These are phyloP conservation scores for Lactifluus piperatus DNA, from an alignment of 768 basidiomycete genomes.

Conservation along the genomic window DNA sequence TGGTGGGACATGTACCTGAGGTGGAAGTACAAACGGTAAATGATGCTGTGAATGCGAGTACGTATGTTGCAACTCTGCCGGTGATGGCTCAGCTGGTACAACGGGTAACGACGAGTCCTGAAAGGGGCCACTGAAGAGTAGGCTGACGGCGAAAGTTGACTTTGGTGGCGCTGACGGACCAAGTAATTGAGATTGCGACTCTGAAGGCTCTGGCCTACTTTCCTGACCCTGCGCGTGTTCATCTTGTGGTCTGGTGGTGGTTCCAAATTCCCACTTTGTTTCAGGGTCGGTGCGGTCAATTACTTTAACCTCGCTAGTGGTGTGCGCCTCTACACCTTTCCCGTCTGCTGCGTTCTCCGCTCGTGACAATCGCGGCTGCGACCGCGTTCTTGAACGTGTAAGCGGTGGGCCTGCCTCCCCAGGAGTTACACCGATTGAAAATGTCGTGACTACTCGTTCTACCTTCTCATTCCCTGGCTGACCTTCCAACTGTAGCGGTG, in stretches of 20 bases:
- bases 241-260: slow-evolving; percentile 25
- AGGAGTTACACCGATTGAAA: slow-evolving; percentile 39
- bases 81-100: background rate
- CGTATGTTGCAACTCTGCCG: slow-evolving; percentile 11
- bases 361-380: slow-evolving; percentile 15
- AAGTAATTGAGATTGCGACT: background rate
- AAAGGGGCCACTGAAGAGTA: slow-evolving; percentile 12
- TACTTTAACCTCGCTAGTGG: slow-evolving; percentile 19
- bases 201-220: background rate
- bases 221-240: slow-evolving; percentile 1
- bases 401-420: slow-evolving; percentile 28
- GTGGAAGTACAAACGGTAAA: slow-evolving; percentile 6
- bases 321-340: background rate
- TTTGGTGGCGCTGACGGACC: background rate
- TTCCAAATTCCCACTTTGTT: slow-evolving; percentile 53
- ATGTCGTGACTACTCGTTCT: slow-evolving; percentile 30
- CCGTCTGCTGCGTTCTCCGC: background rate
- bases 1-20: slow-evolving; percentile 1
- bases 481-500: background rate
- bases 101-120: slow-evolving; percentile 2
- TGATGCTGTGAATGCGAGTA: slow-evolving; percentile 8
- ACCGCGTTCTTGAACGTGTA: slow-evolving; percentile 27
- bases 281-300: slow-evolving; percentile 29
- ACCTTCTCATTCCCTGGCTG: slow-evolving; percentile 10
- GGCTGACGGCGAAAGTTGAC: slow-evolving; percentile 8